Percentiles rank a stretch among this genome's conserved stretches.
Evolutionary conservation across 1,284 basidiomycete genomes (phyloP).

Genomic region (Fomitopsis pinicola): DNA sequence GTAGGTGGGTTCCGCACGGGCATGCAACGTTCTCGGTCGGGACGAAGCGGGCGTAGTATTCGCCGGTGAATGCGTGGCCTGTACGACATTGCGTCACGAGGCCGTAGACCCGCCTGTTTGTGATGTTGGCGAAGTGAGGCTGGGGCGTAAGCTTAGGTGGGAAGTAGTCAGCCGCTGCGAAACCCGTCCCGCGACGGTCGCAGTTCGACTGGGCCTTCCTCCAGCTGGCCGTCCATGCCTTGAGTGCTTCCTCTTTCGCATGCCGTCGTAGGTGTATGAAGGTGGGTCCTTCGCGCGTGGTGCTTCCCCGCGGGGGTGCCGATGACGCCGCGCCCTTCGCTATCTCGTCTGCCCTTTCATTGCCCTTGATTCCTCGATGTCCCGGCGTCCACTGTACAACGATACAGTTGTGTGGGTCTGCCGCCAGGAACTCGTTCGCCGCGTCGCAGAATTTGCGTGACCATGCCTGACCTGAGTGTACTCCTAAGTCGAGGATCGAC

Average conservation of each 20-base stretch:
- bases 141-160: conserved; percentile 19
- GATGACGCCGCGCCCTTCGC: conserved; percentile 22
- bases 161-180: conserved; percentile 22
- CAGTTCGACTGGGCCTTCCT: neutral
- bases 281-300: neutral
- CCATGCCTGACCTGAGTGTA: conserved; percentile 14
- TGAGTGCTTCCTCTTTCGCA: conserved; percentile 12
- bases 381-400: conserved; percentile 25
- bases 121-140: conserved; percentile 11
- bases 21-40: conserved; percentile 20
- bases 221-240: conserved; percentile 1
- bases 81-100: conserved; percentile 23
- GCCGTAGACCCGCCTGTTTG: conserved; percentile 13
- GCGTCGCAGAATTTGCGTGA: conserved; percentile 12
- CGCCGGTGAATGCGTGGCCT: conserved; percentile 25
- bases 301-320: neutral
- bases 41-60: conserved; percentile 25
- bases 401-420: conserved; percentile 10
- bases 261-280: neutral
- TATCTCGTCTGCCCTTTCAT: conserved; percentile 26
- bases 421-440: conserved; percentile 15
- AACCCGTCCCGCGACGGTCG: conserved; percentile 10
- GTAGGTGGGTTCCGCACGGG: conserved; percentile 22
- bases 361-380: conserved; percentile 25
- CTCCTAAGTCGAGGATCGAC: conserved; percentile 13